A percentile compares a stretch with the other conserved stretches of the same genome.
Conservation (phyloP, 768 basidiomycete species). For the Lactarius deliciosus region DNA sequence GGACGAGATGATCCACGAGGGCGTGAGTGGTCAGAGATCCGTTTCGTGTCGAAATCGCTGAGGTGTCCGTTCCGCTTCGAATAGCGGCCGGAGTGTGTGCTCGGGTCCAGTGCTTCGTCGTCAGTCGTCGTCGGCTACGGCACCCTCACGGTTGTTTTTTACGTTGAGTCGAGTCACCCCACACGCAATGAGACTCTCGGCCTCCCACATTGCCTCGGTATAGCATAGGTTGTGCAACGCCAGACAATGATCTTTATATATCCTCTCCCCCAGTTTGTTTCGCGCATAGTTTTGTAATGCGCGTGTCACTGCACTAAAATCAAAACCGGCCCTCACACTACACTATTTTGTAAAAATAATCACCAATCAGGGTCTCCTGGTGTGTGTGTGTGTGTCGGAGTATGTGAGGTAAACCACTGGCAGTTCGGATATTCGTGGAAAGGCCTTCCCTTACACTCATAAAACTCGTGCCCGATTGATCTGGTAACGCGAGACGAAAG, state of each 20-base stretch:
- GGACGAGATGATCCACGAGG: slow-evolving; percentile 16
- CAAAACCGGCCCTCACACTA: slow-evolving; percentile 5
- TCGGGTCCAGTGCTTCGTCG: slow-evolving; percentile 72
- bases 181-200: slow-evolving; percentile 55
- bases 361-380: not conserved
- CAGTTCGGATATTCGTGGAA: no score
- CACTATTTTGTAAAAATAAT: slow-evolving; percentile 20
- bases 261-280: not conserved
- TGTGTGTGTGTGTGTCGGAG: not conserved
- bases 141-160: slow-evolving; percentile 34
- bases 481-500: not conserved
- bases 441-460: no score
- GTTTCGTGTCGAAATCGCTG: slow-evolving; percentile 38
- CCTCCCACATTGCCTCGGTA: slow-evolving; percentile 32
- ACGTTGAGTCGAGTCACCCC: slow-evolving; percentile 42
- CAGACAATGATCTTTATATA: slow-evolving; percentile 15
- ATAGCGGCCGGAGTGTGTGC: slow-evolving; percentile 66
- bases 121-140: slow-evolving; percentile 54
- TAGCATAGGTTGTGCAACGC: slow-evolving; percentile 25
- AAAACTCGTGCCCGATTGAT: not conserved
- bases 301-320: slow-evolving; percentile 8
- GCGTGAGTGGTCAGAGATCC: slow-evolving; percentile 33
- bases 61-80: slow-evolving; percentile 52
- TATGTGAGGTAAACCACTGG: no score
- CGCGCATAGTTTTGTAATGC: slow-evolving; percentile 12